Evolutionary conservation across 129 eudicot species (phyloP).

Genomic region (Flaveria sonorensis): DNA sequence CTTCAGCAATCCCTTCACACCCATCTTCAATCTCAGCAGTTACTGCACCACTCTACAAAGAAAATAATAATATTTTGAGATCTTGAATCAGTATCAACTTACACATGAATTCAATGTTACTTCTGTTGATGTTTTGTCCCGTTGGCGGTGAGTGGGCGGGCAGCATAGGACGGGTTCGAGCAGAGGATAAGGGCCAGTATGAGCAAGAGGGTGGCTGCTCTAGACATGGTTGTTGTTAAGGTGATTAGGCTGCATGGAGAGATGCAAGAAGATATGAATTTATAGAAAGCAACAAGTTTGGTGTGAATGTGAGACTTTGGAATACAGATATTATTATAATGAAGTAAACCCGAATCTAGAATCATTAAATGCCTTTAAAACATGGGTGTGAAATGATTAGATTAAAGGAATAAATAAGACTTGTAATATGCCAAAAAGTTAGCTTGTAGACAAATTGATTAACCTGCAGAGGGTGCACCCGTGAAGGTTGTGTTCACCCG

Average conservation of each 20-base stretch:
- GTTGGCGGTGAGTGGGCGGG: slow-evolving; percentile 34
- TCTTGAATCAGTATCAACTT: no score
- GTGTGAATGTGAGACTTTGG: slow-evolving; percentile 28
- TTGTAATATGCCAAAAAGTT: slow-evolving; percentile 19
- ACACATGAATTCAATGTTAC: slow-evolving; percentile 24
- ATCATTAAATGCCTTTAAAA: not conserved
- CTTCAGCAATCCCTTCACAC: slow-evolving; percentile 44
- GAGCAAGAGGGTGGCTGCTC: slow-evolving; percentile 34
- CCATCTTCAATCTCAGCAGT: slow-evolving; percentile 28
- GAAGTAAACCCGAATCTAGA: slow-evolving; percentile 18
- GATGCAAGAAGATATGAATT: slow-evolving; percentile 19
- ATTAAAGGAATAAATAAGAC: slow-evolving; percentile 20
- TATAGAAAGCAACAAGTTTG: slow-evolving; percentile 26
- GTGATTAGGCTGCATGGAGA: not conserved
- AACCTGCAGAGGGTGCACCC: slow-evolving; percentile 14
- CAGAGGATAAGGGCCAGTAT: slow-evolving; percentile 36
- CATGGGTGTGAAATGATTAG: slow-evolving; percentile 26
- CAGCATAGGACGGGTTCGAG: slow-evolving; percentile 30
- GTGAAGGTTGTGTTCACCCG: slow-evolving; percentile 26
- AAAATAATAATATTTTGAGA: not conserved
- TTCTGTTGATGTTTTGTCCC: slow-evolving; percentile 12
- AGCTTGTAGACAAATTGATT: slow-evolving; percentile 20
- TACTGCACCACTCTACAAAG: slow-evolving; percentile 26
- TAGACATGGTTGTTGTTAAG: slow-evolving; percentile 28
- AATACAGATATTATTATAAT: not conserved